A percentile compares a stretch with the other conserved stretches of the same genome.
Evolutionary conservation across 176 grass and related monocot species (phyloP).

Genomic region (Alloteropsis semialata): DNA sequence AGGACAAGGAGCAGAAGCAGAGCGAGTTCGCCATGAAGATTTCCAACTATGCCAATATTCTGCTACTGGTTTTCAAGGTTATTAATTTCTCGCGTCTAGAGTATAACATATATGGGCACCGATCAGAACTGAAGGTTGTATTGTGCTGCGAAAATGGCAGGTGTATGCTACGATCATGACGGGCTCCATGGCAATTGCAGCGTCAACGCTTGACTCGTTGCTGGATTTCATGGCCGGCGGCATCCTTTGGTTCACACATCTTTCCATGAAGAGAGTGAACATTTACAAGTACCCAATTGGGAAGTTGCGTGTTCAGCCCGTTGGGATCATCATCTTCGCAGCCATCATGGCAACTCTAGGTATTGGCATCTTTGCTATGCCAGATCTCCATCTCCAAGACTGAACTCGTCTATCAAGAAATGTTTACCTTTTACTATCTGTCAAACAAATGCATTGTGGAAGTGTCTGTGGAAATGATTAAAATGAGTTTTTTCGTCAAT

Average conservation of each 20-base stretch:
- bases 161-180: constrained; percentile 80
- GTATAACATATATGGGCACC: background rate
- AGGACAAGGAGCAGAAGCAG: constrained; percentile 55
- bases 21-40: constrained; percentile 84
- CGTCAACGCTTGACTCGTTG: constrained; percentile 87
- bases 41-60: constrained; percentile 73
- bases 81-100: background rate
- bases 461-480: background rate
- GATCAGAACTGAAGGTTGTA: background rate
- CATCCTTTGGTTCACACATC: constrained; percentile 82
- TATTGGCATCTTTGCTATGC: constrained; percentile 18
- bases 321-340: constrained; percentile 81
- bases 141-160: constrained; percentile 15
- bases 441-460: background rate
- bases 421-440: background rate
- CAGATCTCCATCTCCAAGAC: background rate
- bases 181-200: constrained; percentile 80
- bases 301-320: constrained; percentile 71
- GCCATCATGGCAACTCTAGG: constrained; percentile 86
- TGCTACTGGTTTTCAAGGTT: constrained; percentile 84
- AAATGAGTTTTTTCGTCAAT: background rate
- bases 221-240: constrained; percentile 81
- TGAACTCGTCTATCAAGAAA: background rate
- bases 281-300: constrained; percentile 87
- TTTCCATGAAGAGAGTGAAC: constrained; percentile 79